Evolutionary conservation across 2,329 filamentous ascomycete genomes (phyloP), one percentile per base, ranked within the genome.

Genomic region (Lecanicillium sp.): DNA sequence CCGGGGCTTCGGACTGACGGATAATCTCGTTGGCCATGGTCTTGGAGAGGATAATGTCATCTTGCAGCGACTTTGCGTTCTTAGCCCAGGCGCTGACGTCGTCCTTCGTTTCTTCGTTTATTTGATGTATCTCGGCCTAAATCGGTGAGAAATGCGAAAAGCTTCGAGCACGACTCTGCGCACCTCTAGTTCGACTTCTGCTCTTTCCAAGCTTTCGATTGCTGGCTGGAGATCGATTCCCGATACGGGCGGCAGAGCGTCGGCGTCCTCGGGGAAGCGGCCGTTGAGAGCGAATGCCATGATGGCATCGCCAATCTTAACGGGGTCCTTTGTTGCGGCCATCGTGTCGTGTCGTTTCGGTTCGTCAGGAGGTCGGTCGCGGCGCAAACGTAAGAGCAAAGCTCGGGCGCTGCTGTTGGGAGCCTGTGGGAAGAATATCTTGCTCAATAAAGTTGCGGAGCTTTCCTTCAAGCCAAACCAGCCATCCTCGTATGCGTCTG

Each of bases 11-110:
- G 44, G 90, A 84, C 58, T 89, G 80, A 37, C 83, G 78, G 5
- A 91, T 78, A 50, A 97, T 94, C 50, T 90, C 83, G 59, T 83
- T 83, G 19, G 91, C 90, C 29, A 90, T 83, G 14, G 79, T 77
- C 58, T 88, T 84, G 20, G 89, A 91, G 39, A 81, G 79, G 58
- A 87, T 81, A 55, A 96, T 91, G 61, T 96, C 91, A 52, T 84
- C 79, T 63, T 95, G 88, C 7, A 96, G 78, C 44, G 84, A 81
- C 65, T 88, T 88, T 40, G 90, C 89, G 64, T 93, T 88, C 44
- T 75, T 70, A 49, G 94, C 87, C 91, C 91, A 97, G 44, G 83
- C 79, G 60, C 89, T 86, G 43, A 95, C 85, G 59, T 94, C 86
- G 32, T 83, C 79, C 49, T 84, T 86, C 15, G 83, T 86, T 55